Evolutionary conservation across 108 stramenopile species (phyloP).

Genomic region (Discostella stelligeroides): DNA sequence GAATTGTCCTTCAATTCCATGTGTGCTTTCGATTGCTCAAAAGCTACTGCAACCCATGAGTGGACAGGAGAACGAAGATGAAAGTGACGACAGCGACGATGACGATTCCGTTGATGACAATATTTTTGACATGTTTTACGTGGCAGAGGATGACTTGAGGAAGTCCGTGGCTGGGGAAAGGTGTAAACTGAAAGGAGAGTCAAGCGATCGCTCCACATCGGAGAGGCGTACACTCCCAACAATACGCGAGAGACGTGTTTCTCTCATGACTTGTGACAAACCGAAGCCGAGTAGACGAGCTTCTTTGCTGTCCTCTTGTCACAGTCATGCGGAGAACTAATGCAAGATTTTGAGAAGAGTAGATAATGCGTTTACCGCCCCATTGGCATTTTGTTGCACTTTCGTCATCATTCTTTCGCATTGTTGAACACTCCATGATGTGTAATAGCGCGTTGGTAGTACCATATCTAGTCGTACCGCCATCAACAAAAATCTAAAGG

Average conservation of each 20-base stretch:
- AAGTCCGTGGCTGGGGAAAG: background rate
- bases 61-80: background rate
- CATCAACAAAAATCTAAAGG: no score
- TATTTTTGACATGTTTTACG: conserved; percentile 41
- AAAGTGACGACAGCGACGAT: conserved; percentile 16
- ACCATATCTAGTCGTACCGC: no score
- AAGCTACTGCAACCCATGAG: conserved; percentile 13
- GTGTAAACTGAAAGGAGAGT: background rate
- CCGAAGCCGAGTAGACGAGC: background rate
- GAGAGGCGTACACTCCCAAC: no score
- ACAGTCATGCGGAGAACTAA: no score
- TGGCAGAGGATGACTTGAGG: conserved; percentile 15
- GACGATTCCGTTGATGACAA: conserved; percentile 14
- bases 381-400: no score
- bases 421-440: no score
- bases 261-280: conserved; percentile 2
- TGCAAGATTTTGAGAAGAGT: no score
- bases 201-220: background rate
- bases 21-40: conserved; percentile 32
- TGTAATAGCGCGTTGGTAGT: no score
- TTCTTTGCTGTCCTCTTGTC: no score
- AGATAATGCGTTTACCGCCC: no score
- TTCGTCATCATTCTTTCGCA: no score
- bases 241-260: background rate
- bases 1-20: conserved; percentile 25